Evolutionary conservation across 768 basidiomycete genomes (phyloP), one percentile per base, ranked within the genome.

Genomic region (Kwoniella sp.): DNA sequence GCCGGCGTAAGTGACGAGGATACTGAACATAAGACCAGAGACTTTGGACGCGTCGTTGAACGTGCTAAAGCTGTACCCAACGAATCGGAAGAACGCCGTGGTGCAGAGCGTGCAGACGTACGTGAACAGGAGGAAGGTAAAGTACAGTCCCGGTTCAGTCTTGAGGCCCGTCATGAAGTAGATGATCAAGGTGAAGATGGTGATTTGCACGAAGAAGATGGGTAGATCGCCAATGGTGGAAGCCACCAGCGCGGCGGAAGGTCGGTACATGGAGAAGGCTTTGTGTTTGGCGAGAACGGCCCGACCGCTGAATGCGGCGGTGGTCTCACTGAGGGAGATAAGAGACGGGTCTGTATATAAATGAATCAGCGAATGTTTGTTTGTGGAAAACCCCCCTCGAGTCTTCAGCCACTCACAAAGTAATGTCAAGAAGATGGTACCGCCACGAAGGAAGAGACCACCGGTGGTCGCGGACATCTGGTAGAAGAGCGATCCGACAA

Each of bases 371-470:
- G 1, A 5, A 55, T 11, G 1, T 12, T 37, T 9, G 29, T 48
- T 58, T 53, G 55, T n/a, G n/a, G n/a, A n/a, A n/a, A n/a, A n/a
- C n/a, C n/a, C n/a, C n/a, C n/a, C n/a, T n/a, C n/a, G n/a, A n/a
- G n/a, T n/a, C n/a, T n/a, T n/a, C n/a, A n/a, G n/a, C n/a, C n/a
- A 45, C 41, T 45, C 15, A 45, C 55, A 77, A 17, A 83, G 74
- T 28, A 81, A 86, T 34, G 75, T 88, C 85, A 91, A 90, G 85
- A 89, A 91, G 22, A 92, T 82, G 25, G 89, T 83, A 81, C 90
- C 87, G 45, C 89, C 90, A 22, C 90, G 86, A n/a, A 88, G 87
- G 83, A 89, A 91, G 74, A 85, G 88, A 12, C 86, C 86, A 15
- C 82, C 78, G 0, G 90, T 89, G 9, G 82, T 81, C 17, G 85